phyloP scores from a whole-genome alignment of 2,329 filamentous ascomycete genomes.

The Paecilomyces formosus region DNA sequence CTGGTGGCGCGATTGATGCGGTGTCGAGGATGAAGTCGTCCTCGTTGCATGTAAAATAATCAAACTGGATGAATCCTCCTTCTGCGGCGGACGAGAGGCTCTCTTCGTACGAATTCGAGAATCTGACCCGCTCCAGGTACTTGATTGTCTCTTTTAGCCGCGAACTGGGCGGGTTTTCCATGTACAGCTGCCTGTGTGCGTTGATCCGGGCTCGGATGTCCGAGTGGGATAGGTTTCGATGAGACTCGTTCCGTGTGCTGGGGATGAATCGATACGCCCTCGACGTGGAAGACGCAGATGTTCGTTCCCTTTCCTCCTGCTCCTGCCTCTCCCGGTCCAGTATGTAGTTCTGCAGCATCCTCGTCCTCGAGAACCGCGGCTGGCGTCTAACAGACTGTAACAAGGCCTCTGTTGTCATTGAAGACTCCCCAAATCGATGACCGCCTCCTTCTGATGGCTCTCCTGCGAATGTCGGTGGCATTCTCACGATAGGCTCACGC shows the following conservation, averaged over 20 bases:
- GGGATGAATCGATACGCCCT: slow-evolving; percentile 20
- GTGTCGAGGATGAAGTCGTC: slow-evolving; percentile 54
- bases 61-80: slow-evolving; percentile 45
- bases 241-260: slow-evolving; percentile 17
- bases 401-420: slow-evolving; percentile 28
- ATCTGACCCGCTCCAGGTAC: slow-evolving; percentile 54
- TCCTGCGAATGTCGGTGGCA: slow-evolving; percentile 11
- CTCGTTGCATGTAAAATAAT: slow-evolving; percentile 45
- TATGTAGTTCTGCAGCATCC: slow-evolving; percentile 33
- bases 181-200: slow-evolving; percentile 28
- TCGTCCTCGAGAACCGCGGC: slow-evolving; percentile 28
- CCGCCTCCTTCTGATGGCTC: slow-evolving; percentile 16
- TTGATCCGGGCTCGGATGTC: slow-evolving; percentile 28
- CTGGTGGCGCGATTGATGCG: slow-evolving; percentile 40
- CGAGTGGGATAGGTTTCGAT: slow-evolving; percentile 22
- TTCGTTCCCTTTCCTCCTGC: slow-evolving; percentile 9
- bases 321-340: slow-evolving; percentile 25
- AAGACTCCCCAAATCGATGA: slow-evolving; percentile 14
- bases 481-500: slow-evolving; percentile 14
- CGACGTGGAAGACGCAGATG: slow-evolving; percentile 1
- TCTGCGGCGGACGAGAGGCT: slow-evolving; percentile 47
- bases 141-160: slow-evolving; percentile 52
- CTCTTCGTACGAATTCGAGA: slow-evolving; percentile 47
- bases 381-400: slow-evolving; percentile 35
- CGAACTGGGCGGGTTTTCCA: slow-evolving; percentile 24